These are phyloP conservation scores for Termitomyces sp. DNA, from an alignment of 768 basidiomycete species.

Conservation along the genomic window DNA sequence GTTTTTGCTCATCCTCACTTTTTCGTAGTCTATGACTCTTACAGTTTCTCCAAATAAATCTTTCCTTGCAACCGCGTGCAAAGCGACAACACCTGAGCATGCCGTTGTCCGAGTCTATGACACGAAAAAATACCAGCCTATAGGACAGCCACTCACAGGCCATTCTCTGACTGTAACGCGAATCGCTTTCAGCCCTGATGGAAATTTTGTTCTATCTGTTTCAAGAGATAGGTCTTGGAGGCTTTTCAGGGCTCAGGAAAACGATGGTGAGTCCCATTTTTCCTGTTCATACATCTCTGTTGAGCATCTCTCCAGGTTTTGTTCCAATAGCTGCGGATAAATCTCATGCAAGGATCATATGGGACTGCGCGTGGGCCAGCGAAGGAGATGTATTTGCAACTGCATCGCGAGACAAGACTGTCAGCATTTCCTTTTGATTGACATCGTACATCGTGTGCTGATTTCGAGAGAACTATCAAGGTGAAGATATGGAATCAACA, in stretches of 20 bases:
- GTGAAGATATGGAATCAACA: conserved; percentile 74
- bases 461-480: conserved; percentile 28
- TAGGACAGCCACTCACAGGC: conserved; percentile 72
- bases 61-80: conserved; percentile 86
- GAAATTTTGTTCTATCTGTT: conserved; percentile 72
- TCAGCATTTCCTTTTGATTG: conserved; percentile 23
- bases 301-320: conserved; percentile 41
- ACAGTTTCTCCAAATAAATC: conserved; percentile 64
- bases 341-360: conserved; percentile 88
- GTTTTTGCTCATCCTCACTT: not conserved
- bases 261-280: conserved; percentile 29
- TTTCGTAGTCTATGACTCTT: conserved; percentile 67
- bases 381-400: conserved; percentile 84
- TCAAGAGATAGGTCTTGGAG: conserved; percentile 93
- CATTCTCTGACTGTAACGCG: conserved; percentile 88
- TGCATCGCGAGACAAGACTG: conserved; percentile 93
- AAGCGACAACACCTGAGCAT: conserved; percentile 81
- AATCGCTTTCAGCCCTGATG: conserved; percentile 85
- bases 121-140: conserved; percentile 58
- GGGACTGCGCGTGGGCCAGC: conserved; percentile 88
- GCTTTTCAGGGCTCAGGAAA: conserved; percentile 50
- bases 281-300: not conserved
- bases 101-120: conserved; percentile 84
- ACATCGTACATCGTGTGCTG: not conserved
- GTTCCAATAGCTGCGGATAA: conserved; percentile 64